These are phyloP conservation scores for Dryas alaskensis DNA, from an alignment of 306 rosid species.

Conservation along the genomic window DNA sequence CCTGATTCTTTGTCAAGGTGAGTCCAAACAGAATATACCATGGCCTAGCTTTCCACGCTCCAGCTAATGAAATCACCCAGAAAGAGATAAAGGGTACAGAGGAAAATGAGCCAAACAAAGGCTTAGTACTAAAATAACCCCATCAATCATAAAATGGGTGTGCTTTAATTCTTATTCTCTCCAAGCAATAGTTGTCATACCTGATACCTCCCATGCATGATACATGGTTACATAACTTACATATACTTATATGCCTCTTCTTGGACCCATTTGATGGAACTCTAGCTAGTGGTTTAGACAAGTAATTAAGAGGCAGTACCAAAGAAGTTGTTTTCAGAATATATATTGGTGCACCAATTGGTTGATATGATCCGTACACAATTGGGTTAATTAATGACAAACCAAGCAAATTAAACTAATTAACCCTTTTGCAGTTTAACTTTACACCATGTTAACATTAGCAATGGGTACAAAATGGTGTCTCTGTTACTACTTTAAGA, in stretches of 20 bases:
- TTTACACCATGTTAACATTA: not conserved
- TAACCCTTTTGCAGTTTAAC: no score
- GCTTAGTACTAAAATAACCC: not conserved
- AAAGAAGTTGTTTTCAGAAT: not conserved
- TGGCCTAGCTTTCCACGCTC: conserved; percentile 4
- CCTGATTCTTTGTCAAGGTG: not conserved
- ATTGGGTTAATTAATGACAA: not conserved
- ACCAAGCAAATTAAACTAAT: not conserved
- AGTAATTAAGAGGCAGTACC: not conserved
- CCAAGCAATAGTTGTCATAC: not conserved
- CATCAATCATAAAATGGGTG: not conserved
- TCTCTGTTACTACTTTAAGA: not conserved
- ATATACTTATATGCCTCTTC: not conserved
- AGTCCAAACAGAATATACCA: conserved; percentile 9
- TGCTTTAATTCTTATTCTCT: not conserved
- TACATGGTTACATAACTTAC: not conserved
- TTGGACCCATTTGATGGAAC: not conserved
- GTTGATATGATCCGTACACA: not conserved
- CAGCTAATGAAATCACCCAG: not conserved
- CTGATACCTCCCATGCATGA: no score
- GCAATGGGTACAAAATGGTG: conserved; percentile 1
- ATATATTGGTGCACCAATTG: not conserved
- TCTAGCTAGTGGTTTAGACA: not conserved
- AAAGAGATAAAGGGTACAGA: not conserved
- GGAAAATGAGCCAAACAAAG: no score